Evolutionary conservation across 139 green algal genomes (phyloP).

Genomic region (Asterochloris sp.): DNA sequence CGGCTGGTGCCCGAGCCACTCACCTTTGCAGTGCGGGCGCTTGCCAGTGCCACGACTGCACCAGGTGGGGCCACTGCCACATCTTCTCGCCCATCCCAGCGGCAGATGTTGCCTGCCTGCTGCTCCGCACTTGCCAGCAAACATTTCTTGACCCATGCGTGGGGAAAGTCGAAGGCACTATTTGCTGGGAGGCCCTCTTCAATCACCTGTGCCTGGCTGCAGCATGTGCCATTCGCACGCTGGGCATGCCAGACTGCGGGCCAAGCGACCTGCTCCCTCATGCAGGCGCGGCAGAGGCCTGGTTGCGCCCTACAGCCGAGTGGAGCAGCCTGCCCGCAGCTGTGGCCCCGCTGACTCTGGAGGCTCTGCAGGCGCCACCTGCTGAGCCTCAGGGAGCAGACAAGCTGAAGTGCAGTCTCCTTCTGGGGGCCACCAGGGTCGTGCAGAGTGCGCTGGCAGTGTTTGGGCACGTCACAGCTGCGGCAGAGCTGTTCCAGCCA

Average conservation of each 20-base stretch:
- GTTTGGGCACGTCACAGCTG: slow-evolving; percentile 27
- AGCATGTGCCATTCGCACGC: too few relatives aligned
- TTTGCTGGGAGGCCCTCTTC: too few relatives aligned
- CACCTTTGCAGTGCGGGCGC: slow-evolving; percentile 36
- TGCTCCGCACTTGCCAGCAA: neutral
- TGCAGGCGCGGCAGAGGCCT: too few relatives aligned
- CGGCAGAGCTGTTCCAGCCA: slow-evolving; percentile 51
- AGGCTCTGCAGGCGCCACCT: neutral
- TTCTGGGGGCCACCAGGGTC: slow-evolving; percentile 40
- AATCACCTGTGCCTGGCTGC: too few relatives aligned
- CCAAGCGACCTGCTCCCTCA: too few relatives aligned
- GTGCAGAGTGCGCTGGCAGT: slow-evolving; percentile 22
- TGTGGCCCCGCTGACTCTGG: slow-evolving; percentile 15
- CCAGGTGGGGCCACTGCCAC: neutral
- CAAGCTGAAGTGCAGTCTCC: slow-evolving; percentile 30
- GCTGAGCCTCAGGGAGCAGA: neutral
- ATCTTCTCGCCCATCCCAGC: neutral
- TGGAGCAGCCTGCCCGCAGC: neutral
- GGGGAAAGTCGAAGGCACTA: too few relatives aligned
- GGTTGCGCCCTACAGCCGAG: too few relatives aligned
- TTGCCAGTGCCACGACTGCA: slow-evolving; percentile 5
- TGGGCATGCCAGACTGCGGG: too few relatives aligned
- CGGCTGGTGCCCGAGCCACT: slow-evolving; percentile 65
- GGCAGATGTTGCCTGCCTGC: slow-evolving; percentile 11
- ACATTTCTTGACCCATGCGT: too few relatives aligned